These are phyloP conservation scores for Suillus sp. DNA, from an alignment of 768 basidiomycete genomes.

Conservation along the genomic window DNA sequence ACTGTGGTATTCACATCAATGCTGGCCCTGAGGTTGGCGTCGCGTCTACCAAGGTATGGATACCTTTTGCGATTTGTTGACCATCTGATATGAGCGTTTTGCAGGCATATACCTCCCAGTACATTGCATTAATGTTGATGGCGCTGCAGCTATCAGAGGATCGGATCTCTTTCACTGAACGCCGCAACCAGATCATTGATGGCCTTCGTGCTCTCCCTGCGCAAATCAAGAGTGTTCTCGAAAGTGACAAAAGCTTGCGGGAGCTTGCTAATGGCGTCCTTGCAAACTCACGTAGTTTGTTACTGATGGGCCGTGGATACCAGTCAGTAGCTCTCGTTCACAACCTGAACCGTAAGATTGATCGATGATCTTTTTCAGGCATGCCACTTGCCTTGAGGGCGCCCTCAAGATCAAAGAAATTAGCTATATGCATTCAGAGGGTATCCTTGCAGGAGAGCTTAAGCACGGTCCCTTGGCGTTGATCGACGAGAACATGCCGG, in stretches of 20 bases:
- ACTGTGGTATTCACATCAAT: constrained; percentile 99
- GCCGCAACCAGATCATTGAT: constrained; percentile 91
- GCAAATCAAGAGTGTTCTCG: constrained; percentile 87
- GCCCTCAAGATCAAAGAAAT: constrained; percentile 99
- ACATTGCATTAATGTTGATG: constrained; percentile 97
- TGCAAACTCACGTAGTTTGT: constrained; percentile 78
- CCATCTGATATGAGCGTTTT: constrained; percentile 8
- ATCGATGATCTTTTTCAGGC: constrained; percentile 40
- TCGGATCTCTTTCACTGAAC: constrained; percentile 87
- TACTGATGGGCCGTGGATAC: constrained; percentile 98
- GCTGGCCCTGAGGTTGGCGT: constrained; percentile 99
- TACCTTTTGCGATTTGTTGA: not conserved
- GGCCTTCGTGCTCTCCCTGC: constrained; percentile 88
- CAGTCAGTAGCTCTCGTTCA: constrained; percentile 57
- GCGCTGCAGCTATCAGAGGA: constrained; percentile 98
- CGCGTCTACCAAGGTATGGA: constrained; percentile 87
- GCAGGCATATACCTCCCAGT: constrained; percentile 97
- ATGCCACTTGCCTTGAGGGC: constrained; percentile 97
- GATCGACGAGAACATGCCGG: constrained; percentile 98
- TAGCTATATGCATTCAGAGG: constrained; percentile 66
- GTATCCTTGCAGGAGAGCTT: constrained; percentile 96
- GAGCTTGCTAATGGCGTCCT: constrained; percentile 80
- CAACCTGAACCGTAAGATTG: not conserved
- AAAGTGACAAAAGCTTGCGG: constrained; percentile 74
- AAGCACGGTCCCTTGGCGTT: constrained; percentile 98